Evolutionary conservation across 2,329 filamentous ascomycete species (phyloP).

Genomic region (Calonectria ilicicola): DNA sequence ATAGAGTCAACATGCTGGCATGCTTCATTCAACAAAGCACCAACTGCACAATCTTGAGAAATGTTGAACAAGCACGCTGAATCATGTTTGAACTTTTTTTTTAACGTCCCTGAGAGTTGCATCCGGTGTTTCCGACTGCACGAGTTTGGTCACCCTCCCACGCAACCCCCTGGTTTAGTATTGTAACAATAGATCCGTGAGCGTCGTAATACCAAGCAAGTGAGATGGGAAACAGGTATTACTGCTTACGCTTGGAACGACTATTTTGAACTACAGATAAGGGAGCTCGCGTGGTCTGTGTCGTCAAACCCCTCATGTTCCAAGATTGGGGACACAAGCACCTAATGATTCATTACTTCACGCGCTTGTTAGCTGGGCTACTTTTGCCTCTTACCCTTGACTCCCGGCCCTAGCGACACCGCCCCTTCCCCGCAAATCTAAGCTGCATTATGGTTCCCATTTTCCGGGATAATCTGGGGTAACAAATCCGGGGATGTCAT

Average conservation of each 20-base stretch:
- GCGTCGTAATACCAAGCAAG: neutral
- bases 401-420: neutral
- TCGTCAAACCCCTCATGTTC: neutral
- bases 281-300: neutral
- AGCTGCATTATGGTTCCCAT: slow-evolving; percentile 26
- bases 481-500: slow-evolving; percentile 6
- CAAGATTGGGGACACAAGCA: neutral
- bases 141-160: neutral
- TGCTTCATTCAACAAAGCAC: too few species aligned
- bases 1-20: too few species aligned
- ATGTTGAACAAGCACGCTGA: too few species aligned
- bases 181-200: neutral
- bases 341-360: slow-evolving; percentile 26
- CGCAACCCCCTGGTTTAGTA: neutral
- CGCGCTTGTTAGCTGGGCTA: neutral
- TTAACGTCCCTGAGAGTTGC: neutral
- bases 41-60: too few species aligned
- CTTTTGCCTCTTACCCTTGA: neutral
- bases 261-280: neutral
- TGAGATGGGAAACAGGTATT: neutral
- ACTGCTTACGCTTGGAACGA: neutral
- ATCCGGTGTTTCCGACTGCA: neutral
- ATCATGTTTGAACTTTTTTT: neutral
- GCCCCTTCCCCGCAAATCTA: slow-evolving; percentile 25
- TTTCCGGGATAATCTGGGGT: slow-evolving; percentile 35